These are phyloP conservation scores for Poronia punctata DNA, from an alignment of 495 filamentous ascomycete species.

Conservation along the genomic window DNA sequence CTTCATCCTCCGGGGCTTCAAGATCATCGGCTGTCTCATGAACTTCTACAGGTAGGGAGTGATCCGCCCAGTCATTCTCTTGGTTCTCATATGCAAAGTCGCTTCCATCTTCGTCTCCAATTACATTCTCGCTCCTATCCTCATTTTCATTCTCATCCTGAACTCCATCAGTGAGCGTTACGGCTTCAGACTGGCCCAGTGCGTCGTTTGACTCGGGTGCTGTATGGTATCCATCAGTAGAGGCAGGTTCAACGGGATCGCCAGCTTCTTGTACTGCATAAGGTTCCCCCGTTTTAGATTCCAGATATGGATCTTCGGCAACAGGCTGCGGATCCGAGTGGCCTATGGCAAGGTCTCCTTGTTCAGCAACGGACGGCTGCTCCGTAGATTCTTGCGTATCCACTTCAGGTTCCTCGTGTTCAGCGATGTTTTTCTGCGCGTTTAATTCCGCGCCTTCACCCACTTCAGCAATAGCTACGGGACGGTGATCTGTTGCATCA, in stretches of 20 bases:
- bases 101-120: too few species aligned
- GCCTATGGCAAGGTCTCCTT: neutral
- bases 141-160: too few species aligned
- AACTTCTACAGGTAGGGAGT: too few species aligned
- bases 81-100: too few species aligned
- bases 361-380: neutral
- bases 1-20: conserved; percentile 31
- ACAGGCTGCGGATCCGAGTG: conserved; percentile 2
- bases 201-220: too few species aligned
- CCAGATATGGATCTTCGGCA: neutral
- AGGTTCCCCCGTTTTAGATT: conserved; percentile 1
- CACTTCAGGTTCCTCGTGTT: neutral
- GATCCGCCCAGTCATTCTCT: too few species aligned
- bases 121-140: too few species aligned
- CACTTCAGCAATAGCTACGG: neutral
- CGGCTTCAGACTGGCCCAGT: too few species aligned
- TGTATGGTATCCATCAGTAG: too few species aligned
- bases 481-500: neutral
- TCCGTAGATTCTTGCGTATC: neutral
- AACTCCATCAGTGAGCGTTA: too few species aligned
- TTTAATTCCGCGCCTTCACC: neutral
- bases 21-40: neutral
- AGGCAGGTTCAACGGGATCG: neutral
- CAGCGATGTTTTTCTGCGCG: neutral
- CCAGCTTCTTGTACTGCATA: neutral